Conservation (phyloP, 164 flowering plant species). For the Annona squamosa region DNA sequence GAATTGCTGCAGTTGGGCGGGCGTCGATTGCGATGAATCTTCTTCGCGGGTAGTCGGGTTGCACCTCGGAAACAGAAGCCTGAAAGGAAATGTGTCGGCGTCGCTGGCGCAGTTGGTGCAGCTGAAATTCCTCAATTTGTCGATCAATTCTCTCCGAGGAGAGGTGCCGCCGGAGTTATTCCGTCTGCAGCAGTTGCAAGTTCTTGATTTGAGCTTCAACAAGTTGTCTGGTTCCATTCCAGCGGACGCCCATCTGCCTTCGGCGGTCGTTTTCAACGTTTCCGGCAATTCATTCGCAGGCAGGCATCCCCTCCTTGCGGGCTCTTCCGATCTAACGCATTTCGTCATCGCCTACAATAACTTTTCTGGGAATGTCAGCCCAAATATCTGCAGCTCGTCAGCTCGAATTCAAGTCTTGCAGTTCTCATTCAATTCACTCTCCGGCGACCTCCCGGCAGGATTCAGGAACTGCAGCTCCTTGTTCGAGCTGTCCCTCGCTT, state of each 20-base stretch:
- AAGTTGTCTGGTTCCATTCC: slow-evolving; percentile 38
- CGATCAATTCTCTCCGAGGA: slow-evolving; percentile 49
- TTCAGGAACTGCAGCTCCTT: slow-evolving; percentile 52
- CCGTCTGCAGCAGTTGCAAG: slow-evolving; percentile 41
- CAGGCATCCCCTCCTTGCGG: slow-evolving; percentile 23
- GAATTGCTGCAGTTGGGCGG: slow-evolving; percentile 30
- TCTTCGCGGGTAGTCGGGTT: slow-evolving; percentile 42
- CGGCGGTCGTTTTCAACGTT: slow-evolving; percentile 37
- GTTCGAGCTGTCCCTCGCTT: slow-evolving; percentile 33
- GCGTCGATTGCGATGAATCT: slow-evolving; percentile 45
- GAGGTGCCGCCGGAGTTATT: slow-evolving; percentile 49
- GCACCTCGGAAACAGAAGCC: slow-evolving; percentile 34
- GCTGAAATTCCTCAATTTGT: slow-evolving; percentile 54
- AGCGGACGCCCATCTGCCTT: slow-evolving; percentile 27
- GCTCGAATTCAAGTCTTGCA: slow-evolving; percentile 39
- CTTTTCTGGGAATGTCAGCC: slow-evolving; percentile 37
- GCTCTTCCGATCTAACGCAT: slow-evolving; percentile 32
- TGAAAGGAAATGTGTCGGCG: slow-evolving; percentile 45
- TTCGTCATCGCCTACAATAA: slow-evolving; percentile 55
- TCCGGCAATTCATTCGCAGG: slow-evolving; percentile 58
- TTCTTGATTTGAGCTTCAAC: slow-evolving; percentile 73
- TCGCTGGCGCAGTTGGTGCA: slow-evolving; percentile 46
- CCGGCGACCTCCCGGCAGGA: slow-evolving; percentile 38
- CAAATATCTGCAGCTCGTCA: slow-evolving; percentile 38
- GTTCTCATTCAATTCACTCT: slow-evolving; percentile 47